Percentiles rank a stretch among this genome's conserved stretches.
phyloP scores from a whole-genome alignment of 768 basidiomycete species.

The Coprinopsis cinerea region DNA sequence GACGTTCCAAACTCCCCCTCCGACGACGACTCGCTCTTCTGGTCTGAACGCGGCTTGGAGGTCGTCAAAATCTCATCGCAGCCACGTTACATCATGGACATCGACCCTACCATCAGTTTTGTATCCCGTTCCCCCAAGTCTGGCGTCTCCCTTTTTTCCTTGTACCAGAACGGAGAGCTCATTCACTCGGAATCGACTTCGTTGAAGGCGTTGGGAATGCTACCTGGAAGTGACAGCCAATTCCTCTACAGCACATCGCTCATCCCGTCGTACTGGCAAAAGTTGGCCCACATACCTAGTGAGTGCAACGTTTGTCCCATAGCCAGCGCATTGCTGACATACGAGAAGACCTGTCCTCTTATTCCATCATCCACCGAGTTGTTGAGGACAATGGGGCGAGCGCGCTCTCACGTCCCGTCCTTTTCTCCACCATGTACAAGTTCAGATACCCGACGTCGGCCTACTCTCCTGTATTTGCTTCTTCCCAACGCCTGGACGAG shows the following conservation, averaged over 20 bases:
- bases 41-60: constrained; percentile 14
- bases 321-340: neutral
- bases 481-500: constrained; percentile 8
- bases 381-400: constrained; percentile 25
- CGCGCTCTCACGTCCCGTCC: constrained; percentile 17
- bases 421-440: constrained; percentile 56
- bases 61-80: constrained; percentile 8
- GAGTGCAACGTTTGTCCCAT: constrained; percentile 17
- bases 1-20: constrained; percentile 48
- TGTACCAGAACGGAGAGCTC: constrained; percentile 41
- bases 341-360: constrained; percentile 55
- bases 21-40: constrained; percentile 7
- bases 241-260: constrained; percentile 56
- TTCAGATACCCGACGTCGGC: constrained; percentile 33
- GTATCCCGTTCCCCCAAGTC: constrained; percentile 16
- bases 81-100: constrained; percentile 7
- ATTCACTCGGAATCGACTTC: constrained; percentile 47
- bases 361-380: constrained; percentile 66
- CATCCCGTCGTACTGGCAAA: constrained; percentile 61
- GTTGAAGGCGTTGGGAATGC: constrained; percentile 26
- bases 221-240: constrained; percentile 20
- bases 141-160: constrained; percentile 41
- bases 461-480: constrained; percentile 7
- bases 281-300: constrained; percentile 52
- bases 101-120: constrained; percentile 10